Percentiles rank a stretch among this genome's conserved stretches.
Evolutionary conservation across 352 stramenopile species (phyloP).

Genomic region (Globisporangium apiculatum): DNA sequence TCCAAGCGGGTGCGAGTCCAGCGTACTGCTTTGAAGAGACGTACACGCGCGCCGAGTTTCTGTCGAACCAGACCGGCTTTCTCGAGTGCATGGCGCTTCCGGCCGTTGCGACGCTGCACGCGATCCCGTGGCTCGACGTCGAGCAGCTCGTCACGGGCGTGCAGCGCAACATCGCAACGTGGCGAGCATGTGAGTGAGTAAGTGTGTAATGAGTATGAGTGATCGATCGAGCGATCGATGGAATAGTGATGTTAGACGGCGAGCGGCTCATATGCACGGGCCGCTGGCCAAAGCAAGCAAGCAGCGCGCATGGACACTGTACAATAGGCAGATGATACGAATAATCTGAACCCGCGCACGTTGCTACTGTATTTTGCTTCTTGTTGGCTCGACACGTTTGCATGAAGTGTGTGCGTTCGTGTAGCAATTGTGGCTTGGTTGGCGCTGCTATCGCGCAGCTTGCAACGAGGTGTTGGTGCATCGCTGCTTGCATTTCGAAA

Average conservation of each 20-base stretch:
- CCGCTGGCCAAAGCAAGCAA: no score
- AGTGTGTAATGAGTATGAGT: background rate
- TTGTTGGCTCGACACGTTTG: no score
- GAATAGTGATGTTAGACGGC: background rate
- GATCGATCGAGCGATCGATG: no score
- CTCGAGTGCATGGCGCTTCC: conserved; percentile 48
- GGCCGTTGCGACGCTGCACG: conserved; percentile 45
- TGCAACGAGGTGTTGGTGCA: no score
- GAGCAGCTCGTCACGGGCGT: conserved; percentile 45
- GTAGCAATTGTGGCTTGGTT: no score
- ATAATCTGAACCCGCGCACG: conserved; percentile 2
- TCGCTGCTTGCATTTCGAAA: no score
- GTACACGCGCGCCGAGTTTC: conserved; percentile 42
- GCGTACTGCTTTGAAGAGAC: conserved; percentile 45
- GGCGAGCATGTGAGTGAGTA: conserved; percentile 15
- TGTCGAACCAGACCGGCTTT: conserved; percentile 54
- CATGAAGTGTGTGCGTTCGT: no score
- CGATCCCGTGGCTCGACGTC: conserved; percentile 55
- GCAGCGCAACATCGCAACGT: conserved; percentile 51
- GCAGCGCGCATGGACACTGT: conserved; percentile 2
- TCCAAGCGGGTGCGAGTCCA: conserved; percentile 31
- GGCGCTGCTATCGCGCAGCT: no score
- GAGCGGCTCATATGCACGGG: no score
- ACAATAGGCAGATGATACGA: conserved; percentile 8
- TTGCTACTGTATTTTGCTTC: background rate